Evolutionary conservation across 257 asterid genomes (phyloP).

Genomic region (Leptodermis oblonga): DNA sequence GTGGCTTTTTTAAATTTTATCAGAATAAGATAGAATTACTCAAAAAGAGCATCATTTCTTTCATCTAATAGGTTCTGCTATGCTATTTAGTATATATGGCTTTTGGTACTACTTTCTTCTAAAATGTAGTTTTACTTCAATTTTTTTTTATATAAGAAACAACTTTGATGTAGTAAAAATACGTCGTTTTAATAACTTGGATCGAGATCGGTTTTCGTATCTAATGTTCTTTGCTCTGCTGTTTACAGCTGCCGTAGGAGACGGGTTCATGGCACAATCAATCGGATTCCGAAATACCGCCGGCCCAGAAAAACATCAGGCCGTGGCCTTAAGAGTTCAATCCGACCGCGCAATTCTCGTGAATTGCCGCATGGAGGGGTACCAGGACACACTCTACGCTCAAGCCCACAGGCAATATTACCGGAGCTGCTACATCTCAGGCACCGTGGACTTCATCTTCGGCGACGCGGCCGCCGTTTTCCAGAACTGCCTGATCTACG

Average conservation of each 20-base stretch:
- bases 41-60: no score
- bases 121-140: no score
- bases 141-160: no score
- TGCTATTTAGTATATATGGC: no score
- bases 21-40: no score
- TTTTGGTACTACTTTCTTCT: no score
- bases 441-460: constrained; percentile 68
- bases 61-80: background rate
- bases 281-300: constrained; percentile 86
- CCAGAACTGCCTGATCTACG: constrained; percentile 73
- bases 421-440: constrained; percentile 67
- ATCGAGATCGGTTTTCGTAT: no score
- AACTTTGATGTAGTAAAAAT: no score
- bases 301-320: constrained; percentile 84
- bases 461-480: constrained; percentile 73
- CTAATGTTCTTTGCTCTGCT: no score
- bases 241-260: constrained; percentile 62
- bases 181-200: no score
- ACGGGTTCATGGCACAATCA: constrained; percentile 71
- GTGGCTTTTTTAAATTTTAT: no score
- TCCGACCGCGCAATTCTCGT: constrained; percentile 60
- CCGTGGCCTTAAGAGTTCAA: constrained; percentile 84
- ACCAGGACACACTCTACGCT: constrained; percentile 57
- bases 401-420: constrained; percentile 75
- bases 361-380: constrained; percentile 81